Percentiles rank a stretch among this genome's conserved stretches.
phyloP scores from a whole-genome alignment of 768 basidiomycete species.

The Trametes sanguinea region DNA sequence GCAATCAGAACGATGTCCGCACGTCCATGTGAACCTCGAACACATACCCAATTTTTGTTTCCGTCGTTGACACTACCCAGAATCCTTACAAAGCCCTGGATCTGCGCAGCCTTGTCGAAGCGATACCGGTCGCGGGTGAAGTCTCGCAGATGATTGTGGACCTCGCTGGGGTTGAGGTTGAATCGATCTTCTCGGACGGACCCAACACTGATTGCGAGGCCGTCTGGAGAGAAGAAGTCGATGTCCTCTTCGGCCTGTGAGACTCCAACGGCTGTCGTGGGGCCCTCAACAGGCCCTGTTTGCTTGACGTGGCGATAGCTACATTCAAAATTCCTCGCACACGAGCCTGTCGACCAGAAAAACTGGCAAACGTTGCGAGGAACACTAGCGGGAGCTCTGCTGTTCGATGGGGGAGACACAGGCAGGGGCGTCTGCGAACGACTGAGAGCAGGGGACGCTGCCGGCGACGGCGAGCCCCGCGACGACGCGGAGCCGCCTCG shows the following conservation, averaged over 20 bases:
- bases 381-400: not conserved
- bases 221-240: constrained; percentile 14
- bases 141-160: constrained; percentile 45
- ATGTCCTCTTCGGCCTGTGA: not conserved
- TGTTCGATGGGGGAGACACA: not conserved
- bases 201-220: constrained; percentile 1
- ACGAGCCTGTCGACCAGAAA: constrained; percentile 33
- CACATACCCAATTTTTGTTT: constrained; percentile 25
- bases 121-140: constrained; percentile 47
- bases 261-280: not conserved
- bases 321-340: constrained; percentile 31
- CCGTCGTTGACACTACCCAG: constrained; percentile 16
- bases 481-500: not conserved
- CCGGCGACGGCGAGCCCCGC: constrained; percentile 4
- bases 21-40: too few relatives aligned
- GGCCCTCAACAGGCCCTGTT: not conserved
- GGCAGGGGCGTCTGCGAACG: constrained; percentile 6
- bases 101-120: constrained; percentile 43
- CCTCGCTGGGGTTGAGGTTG: constrained; percentile 45
- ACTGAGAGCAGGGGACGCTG: constrained; percentile 2
- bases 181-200: constrained; percentile 8
- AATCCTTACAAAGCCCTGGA: constrained; percentile 46
- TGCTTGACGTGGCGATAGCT: constrained; percentile 27
- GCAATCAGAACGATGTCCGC: too few relatives aligned
- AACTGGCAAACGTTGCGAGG: constrained; percentile 32